A percentile compares a stretch with the other conserved stretches of the same genome.
phyloP scores from a whole-genome alignment of 2,329 filamentous ascomycete species.

The Hortaea sp. region DNA sequence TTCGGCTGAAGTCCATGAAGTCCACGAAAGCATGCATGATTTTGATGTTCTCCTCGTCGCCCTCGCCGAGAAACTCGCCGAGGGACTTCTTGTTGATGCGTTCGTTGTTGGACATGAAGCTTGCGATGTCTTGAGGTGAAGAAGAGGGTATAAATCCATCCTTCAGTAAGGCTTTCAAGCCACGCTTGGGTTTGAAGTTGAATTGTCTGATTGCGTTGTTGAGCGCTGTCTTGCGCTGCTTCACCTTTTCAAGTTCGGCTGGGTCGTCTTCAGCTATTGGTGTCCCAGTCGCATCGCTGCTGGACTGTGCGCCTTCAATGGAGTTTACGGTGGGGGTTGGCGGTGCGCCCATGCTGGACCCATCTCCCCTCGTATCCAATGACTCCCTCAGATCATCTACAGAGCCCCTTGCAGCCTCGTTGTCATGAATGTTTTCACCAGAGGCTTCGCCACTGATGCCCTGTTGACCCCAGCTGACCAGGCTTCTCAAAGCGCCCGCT shows the following conservation, averaged over 20 bases:
- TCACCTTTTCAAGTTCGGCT: slow-evolving; percentile 85
- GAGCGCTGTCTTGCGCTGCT: slow-evolving; percentile 84
- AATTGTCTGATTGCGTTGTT: slow-evolving; percentile 83
- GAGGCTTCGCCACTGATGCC: slow-evolving; percentile 41
- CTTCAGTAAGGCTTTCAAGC: slow-evolving; percentile 71
- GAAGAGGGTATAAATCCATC: slow-evolving; percentile 82
- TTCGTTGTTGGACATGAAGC: slow-evolving; percentile 71
- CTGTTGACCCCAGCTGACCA: slow-evolving; percentile 87
- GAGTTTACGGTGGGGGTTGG: not conserved
- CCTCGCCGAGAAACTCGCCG: slow-evolving; percentile 90
- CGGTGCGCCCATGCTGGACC: slow-evolving; percentile 32
- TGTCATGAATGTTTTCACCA: slow-evolving; percentile 26
- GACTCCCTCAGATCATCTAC: slow-evolving; percentile 58
- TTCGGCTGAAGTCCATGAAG: slow-evolving; percentile 83
- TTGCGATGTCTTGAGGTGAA: slow-evolving; percentile 69
- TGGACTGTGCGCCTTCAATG: not conserved
- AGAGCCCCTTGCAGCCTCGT: slow-evolving; percentile 38
- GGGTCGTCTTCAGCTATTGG: slow-evolving; percentile 70
- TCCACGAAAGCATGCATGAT: slow-evolving; percentile 99
- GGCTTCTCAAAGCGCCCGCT: slow-evolving; percentile 76
- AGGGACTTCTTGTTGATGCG: slow-evolving; percentile 83
- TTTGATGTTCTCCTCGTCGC: slow-evolving; percentile 83
- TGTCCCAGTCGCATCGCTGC: slow-evolving; percentile 15
- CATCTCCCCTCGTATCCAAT: slow-evolving; percentile 55
- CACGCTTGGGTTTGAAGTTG: slow-evolving; percentile 96